phyloP scores from a whole-genome alignment of 2,329 filamentous ascomycete species.

The Calonectria pteridis region DNA sequence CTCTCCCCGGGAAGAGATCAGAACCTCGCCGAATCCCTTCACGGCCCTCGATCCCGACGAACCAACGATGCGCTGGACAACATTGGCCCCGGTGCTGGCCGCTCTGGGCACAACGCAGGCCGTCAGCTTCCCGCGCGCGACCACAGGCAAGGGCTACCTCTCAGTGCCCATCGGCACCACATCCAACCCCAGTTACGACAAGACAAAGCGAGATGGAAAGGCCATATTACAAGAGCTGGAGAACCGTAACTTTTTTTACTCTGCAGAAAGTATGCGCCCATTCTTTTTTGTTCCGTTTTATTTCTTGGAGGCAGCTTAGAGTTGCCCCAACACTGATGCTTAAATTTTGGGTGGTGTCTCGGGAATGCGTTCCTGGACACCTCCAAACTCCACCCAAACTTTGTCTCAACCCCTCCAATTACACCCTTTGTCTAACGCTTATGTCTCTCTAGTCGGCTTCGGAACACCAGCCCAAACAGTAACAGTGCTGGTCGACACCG shows the following conservation, averaged over 20 bases:
- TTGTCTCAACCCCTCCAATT: neutral
- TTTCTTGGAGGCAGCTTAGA: neutral
- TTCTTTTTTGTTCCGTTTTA: neutral
- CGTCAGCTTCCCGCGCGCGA: constrained; percentile 46
- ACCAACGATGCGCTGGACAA: constrained; percentile 42
- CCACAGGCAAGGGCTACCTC: constrained; percentile 52
- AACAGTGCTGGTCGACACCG: constrained; percentile 63
- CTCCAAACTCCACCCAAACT: neutral
- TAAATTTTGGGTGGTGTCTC: neutral
- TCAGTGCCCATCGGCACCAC: constrained; percentile 52
- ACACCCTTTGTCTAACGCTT: neutral
- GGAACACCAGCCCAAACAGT: constrained; percentile 58
- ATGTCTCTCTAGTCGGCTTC: constrained; percentile 53
- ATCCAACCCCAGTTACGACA: constrained; percentile 41
- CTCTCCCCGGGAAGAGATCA: neutral
- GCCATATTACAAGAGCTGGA: constrained; percentile 48
- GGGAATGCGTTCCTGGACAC: neutral
- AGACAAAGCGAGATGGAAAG: constrained; percentile 38
- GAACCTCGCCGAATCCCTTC: neutral
- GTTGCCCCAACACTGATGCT: neutral
- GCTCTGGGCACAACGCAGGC: constrained; percentile 29
- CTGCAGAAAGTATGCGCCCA: constrained; percentile 51
- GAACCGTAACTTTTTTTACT: constrained; percentile 55
- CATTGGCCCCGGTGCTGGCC: constrained; percentile 30
- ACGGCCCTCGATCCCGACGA: neutral